Percentiles rank a stretch among this genome's conserved stretches.
These are phyloP conservation scores for Acacia crassicarpa DNA, from an alignment of 306 rosid genomes.

Conservation along the genomic window DNA sequence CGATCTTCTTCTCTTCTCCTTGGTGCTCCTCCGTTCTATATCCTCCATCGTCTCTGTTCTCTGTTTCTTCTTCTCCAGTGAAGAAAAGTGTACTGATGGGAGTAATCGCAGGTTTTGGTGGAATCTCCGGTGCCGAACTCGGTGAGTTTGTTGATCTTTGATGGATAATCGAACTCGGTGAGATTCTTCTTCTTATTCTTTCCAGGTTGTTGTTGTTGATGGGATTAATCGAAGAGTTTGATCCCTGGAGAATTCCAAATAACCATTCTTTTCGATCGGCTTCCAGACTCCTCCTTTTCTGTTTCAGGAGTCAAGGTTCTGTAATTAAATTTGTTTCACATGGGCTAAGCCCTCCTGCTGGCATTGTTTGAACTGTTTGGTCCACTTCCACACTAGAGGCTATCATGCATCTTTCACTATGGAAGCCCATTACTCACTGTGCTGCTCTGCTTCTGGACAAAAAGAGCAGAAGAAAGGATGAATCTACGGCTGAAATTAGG, in stretches of 20 bases:
- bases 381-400: conserved; percentile 27
- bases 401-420: conserved; percentile 90
- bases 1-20: background rate
- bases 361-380: background rate
- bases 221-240: conserved; percentile 22
- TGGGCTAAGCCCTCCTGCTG: conserved; percentile 28
- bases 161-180: background rate
- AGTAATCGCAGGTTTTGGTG: background rate
- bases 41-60: background rate
- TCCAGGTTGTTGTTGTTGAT: conserved; percentile 17
- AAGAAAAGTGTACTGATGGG: background rate
- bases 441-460: conserved; percentile 89
- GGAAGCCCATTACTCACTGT: conserved; percentile 97
- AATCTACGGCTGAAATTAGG: conserved; percentile 45
- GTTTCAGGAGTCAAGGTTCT: conserved; percentile 18
- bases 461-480: conserved; percentile 66
- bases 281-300: conserved; percentile 5
- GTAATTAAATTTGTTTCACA: conserved; percentile 16
- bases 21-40: background rate
- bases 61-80: background rate
- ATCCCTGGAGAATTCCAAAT: conserved; percentile 10
- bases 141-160: background rate
- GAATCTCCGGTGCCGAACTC: background rate
- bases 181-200: background rate
- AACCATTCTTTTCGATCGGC: conserved; percentile 15